phyloP scores from a whole-genome alignment of 768 basidiomycete species.

The Clitopilus passeckerianus region DNA sequence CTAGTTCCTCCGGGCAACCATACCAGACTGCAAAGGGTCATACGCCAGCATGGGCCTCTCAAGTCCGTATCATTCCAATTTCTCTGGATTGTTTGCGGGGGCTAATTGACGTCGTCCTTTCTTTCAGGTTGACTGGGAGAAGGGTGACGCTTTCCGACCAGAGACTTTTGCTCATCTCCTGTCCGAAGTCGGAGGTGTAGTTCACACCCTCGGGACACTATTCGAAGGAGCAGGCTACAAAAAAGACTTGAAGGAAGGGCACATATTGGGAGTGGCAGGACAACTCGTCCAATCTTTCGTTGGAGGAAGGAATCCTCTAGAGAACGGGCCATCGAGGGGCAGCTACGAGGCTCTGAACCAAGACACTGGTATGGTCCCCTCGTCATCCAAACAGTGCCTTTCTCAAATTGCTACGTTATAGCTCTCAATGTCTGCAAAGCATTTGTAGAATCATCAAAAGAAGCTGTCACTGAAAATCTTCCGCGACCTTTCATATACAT shows the following conservation, averaged over 20 bases:
- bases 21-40: conserved; percentile 90
- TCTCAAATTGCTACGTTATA: conserved; percentile 17
- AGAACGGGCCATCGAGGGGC: conserved; percentile 29
- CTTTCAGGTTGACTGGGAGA: conserved; percentile 80
- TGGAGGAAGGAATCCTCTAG: conserved; percentile 55
- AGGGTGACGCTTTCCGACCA: conserved; percentile 78
- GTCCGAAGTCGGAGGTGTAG: conserved; percentile 65
- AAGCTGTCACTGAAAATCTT: conserved; percentile 17
- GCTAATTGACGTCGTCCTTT: neutral
- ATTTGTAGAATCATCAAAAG: conserved; percentile 44
- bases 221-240: conserved; percentile 85
- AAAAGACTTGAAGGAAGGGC: conserved; percentile 52
- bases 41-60: conserved; percentile 76
- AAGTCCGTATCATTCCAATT: conserved; percentile 38
- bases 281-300: conserved; percentile 31
- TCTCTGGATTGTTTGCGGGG: conserved; percentile 2
- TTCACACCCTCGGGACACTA: conserved; percentile 91
- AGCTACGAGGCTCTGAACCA: conserved; percentile 83
- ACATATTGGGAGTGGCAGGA: conserved; percentile 45
- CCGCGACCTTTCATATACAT: conserved; percentile 85
- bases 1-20: conserved; percentile 81
- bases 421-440: conserved; percentile 77
- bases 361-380: conserved; percentile 68
- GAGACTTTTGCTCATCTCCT: conserved; percentile 68
- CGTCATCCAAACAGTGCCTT: neutral